Evolutionary conservation across 352 stramenopile genomes (phyloP), one percentile per base, ranked within the genome.

Genomic region (Peronosclerospora sorghi): DNA sequence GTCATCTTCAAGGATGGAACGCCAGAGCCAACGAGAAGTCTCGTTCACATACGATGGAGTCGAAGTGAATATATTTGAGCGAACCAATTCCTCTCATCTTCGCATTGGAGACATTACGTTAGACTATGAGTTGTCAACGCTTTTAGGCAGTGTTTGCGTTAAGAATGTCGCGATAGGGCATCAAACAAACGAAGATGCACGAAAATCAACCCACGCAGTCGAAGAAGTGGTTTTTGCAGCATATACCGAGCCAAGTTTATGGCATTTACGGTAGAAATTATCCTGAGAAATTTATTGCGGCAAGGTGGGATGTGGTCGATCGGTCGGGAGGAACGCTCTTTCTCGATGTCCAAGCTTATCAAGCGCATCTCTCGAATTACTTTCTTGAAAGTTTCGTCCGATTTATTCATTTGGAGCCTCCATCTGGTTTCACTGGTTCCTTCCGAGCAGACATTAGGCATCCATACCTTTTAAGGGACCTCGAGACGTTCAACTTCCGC

Each of bases 161-260:
- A 69, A 89, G 32, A 88, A 84, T 41, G 19, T 83, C 9, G 74
- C 71, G 0, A 52, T 77, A 8, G 79, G 69, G 4, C 67, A 66
- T 41, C 65, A 64, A 27, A 41, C 30, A 26, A 32, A 35, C 4
- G 23, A 41, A 32, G 37, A 17, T 4, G 14, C 20, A 18, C 23
- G 37, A 17, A 49, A 19, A 14, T 14, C 27, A 2, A 48, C 30
- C 14, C 38, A 47, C 12, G 35, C 46, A 13, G 48, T 38, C 2
- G 79, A 91, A 69, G 58, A 82, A 51, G 63, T 89, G 12, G 45
- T 91, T 0, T 73, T 88, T 53, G 79, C 73, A 10, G 68, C 63
- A 5, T 68, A 76, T 49, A 59, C 51, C 12, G 79, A 91, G 32
- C 79, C 79, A 44, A 64, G 52, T 15, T 45, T 78, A 26, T 91